Base-by-base conservation (phyloP, 2,329 filamentous ascomycete species). In the Penicillium sp. region DNA sequence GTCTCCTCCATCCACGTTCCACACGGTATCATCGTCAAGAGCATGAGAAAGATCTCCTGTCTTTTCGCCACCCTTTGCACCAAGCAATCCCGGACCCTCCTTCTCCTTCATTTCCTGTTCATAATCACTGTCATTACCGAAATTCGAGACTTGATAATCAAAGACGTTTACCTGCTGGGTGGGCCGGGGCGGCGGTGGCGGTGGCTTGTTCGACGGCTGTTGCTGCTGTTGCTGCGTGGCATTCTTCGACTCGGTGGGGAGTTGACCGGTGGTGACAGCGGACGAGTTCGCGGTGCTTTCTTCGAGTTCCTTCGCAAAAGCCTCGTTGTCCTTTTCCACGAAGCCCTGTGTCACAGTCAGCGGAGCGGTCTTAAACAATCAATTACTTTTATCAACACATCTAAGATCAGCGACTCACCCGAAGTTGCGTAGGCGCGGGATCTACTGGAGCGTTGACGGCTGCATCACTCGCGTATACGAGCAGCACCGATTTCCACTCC, bases 401-500 rank as follows among this genome's bases (percentile, higher is more conserved):
- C 9, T 33, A 11, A 9, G 8, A 18, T 18, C 2, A 9, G 12
- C 28, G n/a, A 39, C 59, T 54, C 63, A 73, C 71, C 58, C 68
- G 64, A 44, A 75, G 62, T 42, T 66, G 56, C 24, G 59, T 46
- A 1, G 70, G 70, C 26, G 65, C 53, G 29, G 63, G 54, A 6
- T 59, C 62, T 18, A 59, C 60, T 39, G 59, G 54, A 41, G 66
- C 63, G 25, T 60, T 61, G 47, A 75, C 58, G 18, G 74, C 73
- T 47, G 66, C 66, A 24, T 78, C 73, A 55, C 74, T 80, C 18
- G 80, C 81, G 59, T 84, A 84, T 3, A 84, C 75, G 8, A 84
- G 71, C 1, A 84, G 63, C 2, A 75, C 78, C 7, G 70, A 73
- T 29, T 66, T 71, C 45, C 73, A 72, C 54, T 83, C 79, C 33